These are phyloP conservation scores for Warburgia ugandensis DNA, from an alignment of 164 flowering plant genomes.

Conservation along the genomic window DNA sequence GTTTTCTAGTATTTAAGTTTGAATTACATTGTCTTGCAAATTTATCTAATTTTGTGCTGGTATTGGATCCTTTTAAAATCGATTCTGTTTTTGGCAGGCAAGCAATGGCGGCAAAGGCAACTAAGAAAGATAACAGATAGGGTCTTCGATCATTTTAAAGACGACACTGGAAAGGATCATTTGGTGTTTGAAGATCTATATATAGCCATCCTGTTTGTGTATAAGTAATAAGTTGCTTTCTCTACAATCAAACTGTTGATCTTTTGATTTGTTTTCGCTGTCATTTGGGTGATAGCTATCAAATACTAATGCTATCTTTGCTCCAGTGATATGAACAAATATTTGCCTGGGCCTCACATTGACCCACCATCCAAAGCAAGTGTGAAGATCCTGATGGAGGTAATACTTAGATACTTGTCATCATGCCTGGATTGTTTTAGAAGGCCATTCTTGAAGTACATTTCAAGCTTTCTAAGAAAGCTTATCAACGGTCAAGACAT, in stretches of 20 bases:
- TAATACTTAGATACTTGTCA: conserved; percentile 14
- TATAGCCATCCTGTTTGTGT: conserved; percentile 80
- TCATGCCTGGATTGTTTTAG: neutral
- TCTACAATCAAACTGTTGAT: no score
- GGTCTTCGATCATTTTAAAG: conserved; percentile 55
- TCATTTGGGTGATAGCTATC: neutral
- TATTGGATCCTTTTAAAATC: neutral
- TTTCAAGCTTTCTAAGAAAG: no score
- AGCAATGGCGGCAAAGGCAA: conserved; percentile 69
- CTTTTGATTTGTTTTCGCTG: no score
- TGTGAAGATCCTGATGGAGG: conserved; percentile 58
- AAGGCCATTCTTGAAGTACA: neutral
- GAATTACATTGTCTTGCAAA: neutral
- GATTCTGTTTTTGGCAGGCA: conserved; percentile 34
- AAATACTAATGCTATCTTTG: conserved; percentile 1
- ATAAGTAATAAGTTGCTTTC: conserved; percentile 45
- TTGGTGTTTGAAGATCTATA: conserved; percentile 81
- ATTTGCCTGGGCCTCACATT: conserved; percentile 83
- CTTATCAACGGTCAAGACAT: no score
- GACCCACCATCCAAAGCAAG: conserved; percentile 79
- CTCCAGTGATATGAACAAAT: conserved; percentile 82
- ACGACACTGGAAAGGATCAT: conserved; percentile 40
- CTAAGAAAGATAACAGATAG: conserved; percentile 53
- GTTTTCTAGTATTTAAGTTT: neutral
- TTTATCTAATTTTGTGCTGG: neutral